Base-by-base conservation (phyloP, 2,329 filamentous ascomycete genomes). In the Gnomoniopsis smithogilvyi region DNA sequence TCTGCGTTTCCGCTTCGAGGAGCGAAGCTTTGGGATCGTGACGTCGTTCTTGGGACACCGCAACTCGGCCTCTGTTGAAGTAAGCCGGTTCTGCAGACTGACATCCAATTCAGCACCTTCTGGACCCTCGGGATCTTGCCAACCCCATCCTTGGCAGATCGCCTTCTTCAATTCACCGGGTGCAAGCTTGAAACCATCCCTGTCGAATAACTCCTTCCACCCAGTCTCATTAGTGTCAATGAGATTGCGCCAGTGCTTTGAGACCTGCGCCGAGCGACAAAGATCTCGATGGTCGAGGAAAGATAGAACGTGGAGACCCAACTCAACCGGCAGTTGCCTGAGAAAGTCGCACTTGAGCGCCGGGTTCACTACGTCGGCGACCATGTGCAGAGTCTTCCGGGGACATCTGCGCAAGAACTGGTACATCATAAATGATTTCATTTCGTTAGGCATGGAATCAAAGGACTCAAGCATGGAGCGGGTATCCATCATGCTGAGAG, bases 341-440 rank as follows among this genome's bases (percentile, higher is more conserved):
- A 99, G 78, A 63, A 98, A 97, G 71, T 99, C 95, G 69, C 92
- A 96, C 73, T 96, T 97, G 58, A 99, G 76, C 0, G 94, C 92
- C 8, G 95, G 95, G 68, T 96, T 97, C 64, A 99, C 93, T 15
- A 92, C 87, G 65, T 92, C 88, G 38, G 94, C 92, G 57, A 99
- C 88, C 56, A 96, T 88, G 68, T 95, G 92, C 6, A 99, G 80
- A 0, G 93, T 96, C 46, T 92, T 89, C 65, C 96, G 90, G 6
- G 92, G 86, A 69, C 93, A 98, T 50, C 95, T 84, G 58, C 91
- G 88, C 26, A 99, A 82, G 57, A 99, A 86, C 70, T 99, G 94
- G 70, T 96, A 98, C 87, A 99, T 96, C 75, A 99, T 88, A 70
- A 96, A 96, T 0, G 90, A 90, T 75, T 99, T 95, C 83, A 99